A percentile compares a stretch with the other conserved stretches of the same genome.
These are phyloP conservation scores for Grigorovia jiainica DNA, from an alignment of 805 yeast genomes.

Conservation along the genomic window DNA sequence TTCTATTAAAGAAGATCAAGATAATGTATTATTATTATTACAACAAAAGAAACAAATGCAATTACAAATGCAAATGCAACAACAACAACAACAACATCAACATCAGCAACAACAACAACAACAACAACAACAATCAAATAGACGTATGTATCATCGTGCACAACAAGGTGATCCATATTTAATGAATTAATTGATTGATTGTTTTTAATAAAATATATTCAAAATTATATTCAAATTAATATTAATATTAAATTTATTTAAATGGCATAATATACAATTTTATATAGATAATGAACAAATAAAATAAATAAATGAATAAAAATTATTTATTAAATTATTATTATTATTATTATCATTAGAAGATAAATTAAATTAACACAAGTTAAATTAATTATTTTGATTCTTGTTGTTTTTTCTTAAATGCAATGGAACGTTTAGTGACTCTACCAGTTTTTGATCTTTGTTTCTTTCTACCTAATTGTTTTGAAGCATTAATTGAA, in stretches of 20 bases:
- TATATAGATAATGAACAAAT: background rate
- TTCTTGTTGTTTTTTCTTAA: slow-evolving; percentile 26
- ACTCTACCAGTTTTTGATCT: slow-evolving; percentile 40
- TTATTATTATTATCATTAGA: too few species aligned
- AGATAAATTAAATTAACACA: too few species aligned
- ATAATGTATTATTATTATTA: slow-evolving; percentile 12
- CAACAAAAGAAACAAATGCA: slow-evolving; percentile 17
- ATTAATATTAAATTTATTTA: background rate
- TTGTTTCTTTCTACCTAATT: slow-evolving; percentile 44
- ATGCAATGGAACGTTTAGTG: slow-evolving; percentile 36
- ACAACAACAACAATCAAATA: slow-evolving; percentile 4
- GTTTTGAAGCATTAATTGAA: slow-evolving; percentile 39
- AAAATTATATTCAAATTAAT: background rate
- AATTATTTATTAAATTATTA: too few species aligned
- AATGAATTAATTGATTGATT: slow-evolving; percentile 9
- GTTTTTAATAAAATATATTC: background rate
- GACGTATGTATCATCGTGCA: slow-evolving; percentile 3
- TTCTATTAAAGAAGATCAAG: slow-evolving; percentile 7
- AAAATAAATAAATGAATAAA: too few species aligned
- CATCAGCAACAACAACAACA: slow-evolving; percentile 6
- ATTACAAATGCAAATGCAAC: slow-evolving; percentile 10
- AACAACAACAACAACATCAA: slow-evolving; percentile 7
- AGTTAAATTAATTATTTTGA: slow-evolving; percentile 1
- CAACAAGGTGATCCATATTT: slow-evolving; percentile 15
- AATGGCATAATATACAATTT: background rate